These are phyloP conservation scores for Melanogaster broomeanus DNA, from an alignment of 768 basidiomycete genomes.

Conservation along the genomic window DNA sequence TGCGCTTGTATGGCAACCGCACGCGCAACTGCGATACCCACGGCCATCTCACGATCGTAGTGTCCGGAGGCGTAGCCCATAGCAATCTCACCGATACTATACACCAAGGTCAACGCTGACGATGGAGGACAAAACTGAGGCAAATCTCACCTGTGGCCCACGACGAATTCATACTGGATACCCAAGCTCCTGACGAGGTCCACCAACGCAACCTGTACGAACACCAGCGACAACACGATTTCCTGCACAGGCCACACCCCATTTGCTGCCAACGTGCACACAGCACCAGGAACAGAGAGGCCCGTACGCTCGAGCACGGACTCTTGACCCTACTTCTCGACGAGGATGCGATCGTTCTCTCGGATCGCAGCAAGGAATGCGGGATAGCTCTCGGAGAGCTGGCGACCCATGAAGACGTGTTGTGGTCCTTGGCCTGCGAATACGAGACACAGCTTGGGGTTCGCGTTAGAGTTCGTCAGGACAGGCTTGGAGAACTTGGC, in stretches of 20 bases:
- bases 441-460: constrained; percentile 35
- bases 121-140: neutral
- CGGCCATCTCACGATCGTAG: constrained; percentile 33
- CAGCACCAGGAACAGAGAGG: constrained; percentile 30
- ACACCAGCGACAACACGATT: constrained; percentile 34
- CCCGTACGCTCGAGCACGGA: constrained; percentile 37
- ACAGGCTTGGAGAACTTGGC: constrained; percentile 32
- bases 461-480: constrained; percentile 20
- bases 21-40: constrained; percentile 38
- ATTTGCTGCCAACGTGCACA: constrained; percentile 21
- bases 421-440: constrained; percentile 40
- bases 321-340: constrained; percentile 24
- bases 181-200: constrained; percentile 35
- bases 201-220: constrained; percentile 35
- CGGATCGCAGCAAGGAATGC: constrained; percentile 30
- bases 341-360: constrained; percentile 36
- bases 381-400: constrained; percentile 33
- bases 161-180: constrained; percentile 33
- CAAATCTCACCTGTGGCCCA: constrained; percentile 34
- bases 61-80: constrained; percentile 41
- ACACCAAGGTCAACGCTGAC: constrained; percentile 7
- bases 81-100: constrained; percentile 36
- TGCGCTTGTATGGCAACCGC: constrained; percentile 36
- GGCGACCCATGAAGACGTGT: constrained; percentile 38
- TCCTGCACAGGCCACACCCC: constrained; percentile 36